Conservation (phyloP, 768 basidiomycete species). For the Imleria badia region DNA sequence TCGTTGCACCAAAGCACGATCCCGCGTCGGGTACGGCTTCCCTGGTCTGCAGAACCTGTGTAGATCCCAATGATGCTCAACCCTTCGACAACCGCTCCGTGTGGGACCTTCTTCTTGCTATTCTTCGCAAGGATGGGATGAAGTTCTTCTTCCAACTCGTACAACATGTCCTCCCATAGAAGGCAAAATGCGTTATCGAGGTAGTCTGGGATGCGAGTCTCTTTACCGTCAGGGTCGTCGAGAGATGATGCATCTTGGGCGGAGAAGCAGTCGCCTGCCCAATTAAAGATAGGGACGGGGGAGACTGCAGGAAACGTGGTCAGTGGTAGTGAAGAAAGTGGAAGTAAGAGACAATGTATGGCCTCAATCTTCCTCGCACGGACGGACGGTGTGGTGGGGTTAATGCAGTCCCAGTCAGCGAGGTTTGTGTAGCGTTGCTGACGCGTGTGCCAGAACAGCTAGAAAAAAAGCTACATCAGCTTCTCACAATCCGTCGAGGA, state of each 20-base stretch:
- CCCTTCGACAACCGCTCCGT: conserved; percentile 40
- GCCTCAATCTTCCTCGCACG: too few species aligned
- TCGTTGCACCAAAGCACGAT: conserved; percentile 39
- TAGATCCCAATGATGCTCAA: conserved; percentile 39
- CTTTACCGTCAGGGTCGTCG: conserved; percentile 41
- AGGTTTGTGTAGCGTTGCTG: too few species aligned
- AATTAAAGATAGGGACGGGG: too few species aligned
- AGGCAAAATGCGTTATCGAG: conserved; percentile 69
- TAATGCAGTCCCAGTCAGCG: too few species aligned
- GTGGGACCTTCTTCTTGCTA: conserved; percentile 34
- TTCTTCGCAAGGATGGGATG: conserved; percentile 40
- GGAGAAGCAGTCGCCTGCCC: too few species aligned
- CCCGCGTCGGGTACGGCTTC: conserved; percentile 40
- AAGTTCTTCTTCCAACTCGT: conserved; percentile 57
- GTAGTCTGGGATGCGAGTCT: conserved; percentile 43
- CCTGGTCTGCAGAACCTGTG: conserved; percentile 26
- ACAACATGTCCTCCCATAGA: conserved; percentile 61
- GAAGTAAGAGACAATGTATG: too few species aligned
- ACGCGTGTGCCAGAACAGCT: too few species aligned
- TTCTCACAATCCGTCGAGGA: background rate
- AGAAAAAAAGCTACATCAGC: too few species aligned
- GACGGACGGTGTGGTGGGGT: too few species aligned
- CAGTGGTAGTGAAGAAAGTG: too few species aligned
- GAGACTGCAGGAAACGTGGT: too few species aligned
- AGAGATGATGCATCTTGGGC: conserved; percentile 40